phyloP scores from a whole-genome alignment of 2,329 filamentous ascomycete species.

The Stagonosporopsis tanaceti region DNA sequence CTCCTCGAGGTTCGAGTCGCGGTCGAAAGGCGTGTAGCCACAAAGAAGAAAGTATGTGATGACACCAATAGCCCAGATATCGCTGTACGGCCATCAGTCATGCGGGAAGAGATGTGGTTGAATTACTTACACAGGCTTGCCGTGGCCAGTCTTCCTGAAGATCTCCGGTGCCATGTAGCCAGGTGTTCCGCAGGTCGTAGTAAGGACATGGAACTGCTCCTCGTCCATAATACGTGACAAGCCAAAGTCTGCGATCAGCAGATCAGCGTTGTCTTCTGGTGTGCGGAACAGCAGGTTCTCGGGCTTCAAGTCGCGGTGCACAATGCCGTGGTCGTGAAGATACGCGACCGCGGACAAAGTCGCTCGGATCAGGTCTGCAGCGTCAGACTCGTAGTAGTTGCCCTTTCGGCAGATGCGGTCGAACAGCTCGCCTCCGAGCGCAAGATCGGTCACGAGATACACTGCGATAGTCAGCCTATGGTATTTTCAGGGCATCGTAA shows the following conservation, averaged over 20 bases:
- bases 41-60: conserved; percentile 99
- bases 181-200: conserved; percentile 95
- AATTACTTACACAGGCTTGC: conserved; percentile 80
- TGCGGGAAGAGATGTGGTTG: background rate
- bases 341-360: conserved; percentile 98
- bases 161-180: conserved; percentile 99
- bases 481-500: no score
- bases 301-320: conserved; percentile 96
- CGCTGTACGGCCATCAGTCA: conserved; percentile 56
- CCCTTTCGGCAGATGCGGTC: conserved; percentile 99
- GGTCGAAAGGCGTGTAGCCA: conserved; percentile 97
- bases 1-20: conserved; percentile 96
- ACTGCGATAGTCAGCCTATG: conserved; percentile 57
- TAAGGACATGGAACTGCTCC: conserved; percentile 96
- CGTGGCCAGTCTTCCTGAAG: conserved; percentile 97
- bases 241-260: conserved; percentile 96
- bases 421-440: conserved; percentile 94
- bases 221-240: conserved; percentile 98
- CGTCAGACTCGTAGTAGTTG: conserved; percentile 97
- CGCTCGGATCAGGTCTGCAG: conserved; percentile 91
- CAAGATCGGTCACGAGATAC: conserved; percentile 96
- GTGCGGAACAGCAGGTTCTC: conserved; percentile 97
- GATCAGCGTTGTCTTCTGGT: conserved; percentile 95
- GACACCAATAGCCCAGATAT: conserved; percentile 97
- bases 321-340: conserved; percentile 97